Evolutionary conservation across 129 eudicot species (phyloP), one percentile per base, ranked within the genome.

Genomic region (Dittrichia graveolens): DNA sequence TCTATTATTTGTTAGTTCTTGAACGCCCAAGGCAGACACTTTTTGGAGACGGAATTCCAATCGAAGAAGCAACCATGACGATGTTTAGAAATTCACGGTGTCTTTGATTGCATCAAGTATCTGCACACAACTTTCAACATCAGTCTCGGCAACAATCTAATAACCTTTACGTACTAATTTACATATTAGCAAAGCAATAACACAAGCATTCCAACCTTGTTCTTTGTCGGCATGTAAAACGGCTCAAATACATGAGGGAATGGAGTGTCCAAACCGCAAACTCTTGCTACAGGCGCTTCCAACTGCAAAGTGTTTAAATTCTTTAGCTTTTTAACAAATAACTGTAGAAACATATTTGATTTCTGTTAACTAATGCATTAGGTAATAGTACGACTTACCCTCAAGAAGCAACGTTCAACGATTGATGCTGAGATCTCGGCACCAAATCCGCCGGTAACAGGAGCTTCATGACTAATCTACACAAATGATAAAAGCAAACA

Each of bases 401-500:
- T 84, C 79, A 88, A 79, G 86, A 94, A 94, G 85, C 99, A 94
- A 75, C 96, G 91, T 68, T 94, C 99, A 14, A 86, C 88, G 7
- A 94, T 85, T 44, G 99, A 94, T 24, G 99, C 99, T 69, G 99
- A 87, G 38, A 94, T 94, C 57, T 90, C 99, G 61, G 97, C 99
- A 67, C 96, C 99, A 73, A 94, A 94, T 75, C 99, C 99, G 48
- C 99, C 96, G 49, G 97, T 94, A 48, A 94, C 85, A 6, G 97
- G 97, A 75, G 99, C 99, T 85, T 94, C 99, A 81, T 90, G 97
- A 75, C 99, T 94, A 79, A 94, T 80, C 99, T 94, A 79, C 65
- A 77, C 18, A 78, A 6, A n/a, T 3, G 12, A 13, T 6, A 57
- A 34, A 68, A 41, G 44, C 83, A 75, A 74, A 43, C 13, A 34